Evolutionary conservation across 176 grass and related monocot genomes (phyloP), one percentile per base, ranked within the genome.

Genomic region (Ensete ventricosum): DNA sequence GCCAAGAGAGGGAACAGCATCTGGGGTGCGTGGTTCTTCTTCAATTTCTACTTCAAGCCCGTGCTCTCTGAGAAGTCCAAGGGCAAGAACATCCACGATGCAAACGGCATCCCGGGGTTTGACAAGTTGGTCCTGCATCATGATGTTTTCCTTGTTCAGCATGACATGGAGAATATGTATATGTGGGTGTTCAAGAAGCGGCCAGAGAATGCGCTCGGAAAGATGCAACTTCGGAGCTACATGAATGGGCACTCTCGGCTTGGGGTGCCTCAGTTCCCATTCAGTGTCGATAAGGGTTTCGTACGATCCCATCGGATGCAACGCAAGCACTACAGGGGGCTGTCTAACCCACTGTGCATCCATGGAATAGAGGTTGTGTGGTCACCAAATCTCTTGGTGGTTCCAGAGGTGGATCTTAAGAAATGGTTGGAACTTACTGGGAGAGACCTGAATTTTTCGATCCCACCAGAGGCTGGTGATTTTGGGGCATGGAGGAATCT

Each of bases 121-220:
- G 80, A 69, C 50, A 85, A 85, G 63, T 77, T 78, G 2, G 83
- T 81, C 65, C 73, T 85, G 66, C 69, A 69, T 2, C 76, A 90
- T 73, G 93, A 96, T 54, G 87, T 88, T 22, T 96, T 96, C 85
- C 78, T 96, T 57, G 93, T 96, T 76, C 93, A 96, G 79, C 93
- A 96, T 27, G 93, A 96, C 73, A 92, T 92, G 93, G 93, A 96
- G 81, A 96, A 96, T 83, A 92, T 96, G 89, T 96, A 96, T 64
- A 96, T 96, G 93, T 96, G 93, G 93, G 87, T 81, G 69, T 96
- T 96, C 76, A 96, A 92, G 78, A 87, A 96, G 60, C 82, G 85
- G 25, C 81, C 93, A 0, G 93, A 96, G 82, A 96, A 96, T 83
- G 87, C 93, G 65, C 89, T 96, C 22, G 89, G 93, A 53, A 96